Percentiles rank a stretch among this genome's conserved stretches.
Evolutionary conservation across 306 rosid species (phyloP).

Genomic region (Rosa lucieae): DNA sequence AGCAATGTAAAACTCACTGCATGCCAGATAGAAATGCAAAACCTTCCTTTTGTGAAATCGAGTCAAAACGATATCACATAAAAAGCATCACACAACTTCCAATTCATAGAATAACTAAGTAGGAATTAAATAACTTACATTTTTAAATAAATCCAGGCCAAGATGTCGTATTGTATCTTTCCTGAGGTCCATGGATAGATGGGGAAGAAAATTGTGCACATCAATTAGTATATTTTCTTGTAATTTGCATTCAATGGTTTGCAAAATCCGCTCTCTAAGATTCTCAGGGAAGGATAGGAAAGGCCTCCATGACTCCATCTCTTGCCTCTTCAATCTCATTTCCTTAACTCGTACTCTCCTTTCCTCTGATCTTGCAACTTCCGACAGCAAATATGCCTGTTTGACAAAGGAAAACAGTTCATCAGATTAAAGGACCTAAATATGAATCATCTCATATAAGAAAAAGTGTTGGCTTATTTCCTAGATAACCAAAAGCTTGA

Average conservation of each 20-base stretch:
- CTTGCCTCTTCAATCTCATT: conserved; percentile 11
- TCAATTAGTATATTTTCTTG: conserved; percentile 6
- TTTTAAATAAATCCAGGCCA: background rate
- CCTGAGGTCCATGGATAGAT: conserved; percentile 6
- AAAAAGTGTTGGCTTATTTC: no score
- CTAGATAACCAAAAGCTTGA: no score
- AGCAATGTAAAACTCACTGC: no score
- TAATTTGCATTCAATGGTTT: background rate
- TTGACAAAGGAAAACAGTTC: background rate
- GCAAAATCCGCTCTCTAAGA: background rate
- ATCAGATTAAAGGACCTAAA: background rate
- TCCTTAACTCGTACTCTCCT: background rate
- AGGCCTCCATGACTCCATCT: conserved; percentile 25
- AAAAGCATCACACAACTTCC: background rate
- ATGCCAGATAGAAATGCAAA: no score
- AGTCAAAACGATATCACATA: no score
- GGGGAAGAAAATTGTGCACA: background rate
- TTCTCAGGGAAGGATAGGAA: conserved; percentile 1
- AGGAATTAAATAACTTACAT: background rate
- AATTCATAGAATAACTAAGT: background rate
- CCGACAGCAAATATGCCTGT: conserved; percentile 22
- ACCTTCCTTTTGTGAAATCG: no score
- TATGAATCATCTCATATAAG: no score
- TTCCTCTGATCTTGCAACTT: conserved; percentile 2
- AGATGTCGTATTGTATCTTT: conserved; percentile 6